Percentiles rank a stretch among this genome's conserved stretches.
Evolutionary conservation across 2,329 filamentous ascomycete genomes (phyloP).

Genomic region (Dothideomycetidae sp.): DNA sequence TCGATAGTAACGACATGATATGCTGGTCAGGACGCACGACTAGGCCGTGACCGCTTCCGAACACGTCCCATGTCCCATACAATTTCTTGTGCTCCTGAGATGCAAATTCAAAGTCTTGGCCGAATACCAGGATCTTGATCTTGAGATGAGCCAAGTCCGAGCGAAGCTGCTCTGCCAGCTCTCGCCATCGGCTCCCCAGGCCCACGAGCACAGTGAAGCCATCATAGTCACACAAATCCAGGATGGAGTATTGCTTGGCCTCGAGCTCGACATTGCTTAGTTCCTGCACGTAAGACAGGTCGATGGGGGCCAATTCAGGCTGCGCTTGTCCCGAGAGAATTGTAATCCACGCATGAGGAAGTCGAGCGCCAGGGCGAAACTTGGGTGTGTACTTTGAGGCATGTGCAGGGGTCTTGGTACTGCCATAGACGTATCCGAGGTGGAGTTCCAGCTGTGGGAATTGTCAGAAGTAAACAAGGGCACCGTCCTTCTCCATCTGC

Average conservation of each 20-base stretch:
- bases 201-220: background rate
- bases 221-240: background rate
- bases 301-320: background rate
- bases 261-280: background rate
- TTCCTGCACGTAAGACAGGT: background rate
- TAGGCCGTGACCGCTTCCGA: too few species aligned
- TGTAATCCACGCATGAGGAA: slow-evolving; percentile 30
- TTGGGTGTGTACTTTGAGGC: slow-evolving; percentile 26
- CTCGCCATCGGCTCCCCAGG: too few species aligned
- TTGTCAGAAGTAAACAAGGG: too few species aligned
- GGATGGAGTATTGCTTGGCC: background rate
- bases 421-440: slow-evolving; percentile 32
- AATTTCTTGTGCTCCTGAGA: too few species aligned
- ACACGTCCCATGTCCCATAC: too few species aligned
- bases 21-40: too few species aligned
- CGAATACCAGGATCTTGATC: too few species aligned
- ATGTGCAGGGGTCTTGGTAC: slow-evolving; percentile 20
- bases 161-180: too few species aligned
- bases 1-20: too few species aligned
- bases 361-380: slow-evolving; percentile 26
- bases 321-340: background rate
- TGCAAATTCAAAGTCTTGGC: too few species aligned
- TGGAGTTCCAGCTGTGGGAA: slow-evolving; percentile 24
- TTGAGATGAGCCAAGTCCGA: too few species aligned
- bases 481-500: too few species aligned